A percentile compares a stretch with the other conserved stretches of the same genome.
Conservation (phyloP, 106 monocot genomes). For the Dactylorhiza incarnata region DNA sequence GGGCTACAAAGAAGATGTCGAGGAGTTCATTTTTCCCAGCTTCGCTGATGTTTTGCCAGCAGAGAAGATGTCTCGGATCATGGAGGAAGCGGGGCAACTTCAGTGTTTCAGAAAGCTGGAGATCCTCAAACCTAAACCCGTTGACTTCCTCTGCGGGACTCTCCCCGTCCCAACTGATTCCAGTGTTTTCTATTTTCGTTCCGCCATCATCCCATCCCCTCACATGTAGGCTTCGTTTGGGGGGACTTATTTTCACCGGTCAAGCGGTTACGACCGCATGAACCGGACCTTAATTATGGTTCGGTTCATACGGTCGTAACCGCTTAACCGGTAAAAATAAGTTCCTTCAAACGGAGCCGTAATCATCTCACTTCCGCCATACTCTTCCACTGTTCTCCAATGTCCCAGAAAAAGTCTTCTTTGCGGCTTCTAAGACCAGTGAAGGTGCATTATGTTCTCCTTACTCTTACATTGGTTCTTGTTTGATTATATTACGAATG, state of each 20-base stretch:
- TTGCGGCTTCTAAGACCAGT: conserved; percentile 17
- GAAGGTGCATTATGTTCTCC: conserved; percentile 26
- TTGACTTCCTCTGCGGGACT: conserved; percentile 83
- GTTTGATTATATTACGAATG: not conserved
- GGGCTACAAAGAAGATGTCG: too few relatives aligned
- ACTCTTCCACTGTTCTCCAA: conserved; percentile 56
- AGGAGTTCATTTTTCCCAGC: too few relatives aligned
- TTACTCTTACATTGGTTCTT: not conserved
- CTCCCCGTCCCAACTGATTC: conserved; percentile 74
- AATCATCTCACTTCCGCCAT: conserved; percentile 1
- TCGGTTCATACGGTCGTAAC: too few relatives aligned
- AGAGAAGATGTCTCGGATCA: conserved; percentile 6
- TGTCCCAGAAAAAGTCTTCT: conserved; percentile 54
- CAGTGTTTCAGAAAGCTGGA: conserved; percentile 90
- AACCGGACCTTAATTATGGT: too few relatives aligned
- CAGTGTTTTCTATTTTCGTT: conserved; percentile 31
- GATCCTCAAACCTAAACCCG: conserved; percentile 50
- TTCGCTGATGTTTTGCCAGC: too few relatives aligned
- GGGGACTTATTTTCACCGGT: too few relatives aligned
- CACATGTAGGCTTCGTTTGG: too few relatives aligned
- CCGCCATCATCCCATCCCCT: conserved; percentile 47
- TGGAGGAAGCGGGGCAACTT: conserved; percentile 61
- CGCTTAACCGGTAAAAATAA: too few relatives aligned
- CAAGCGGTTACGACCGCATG: too few relatives aligned
- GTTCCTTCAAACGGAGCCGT: too few relatives aligned